phyloP scores from a whole-genome alignment of 2,329 filamentous ascomycete genomes.

The Biscogniauxia mediterranea region DNA sequence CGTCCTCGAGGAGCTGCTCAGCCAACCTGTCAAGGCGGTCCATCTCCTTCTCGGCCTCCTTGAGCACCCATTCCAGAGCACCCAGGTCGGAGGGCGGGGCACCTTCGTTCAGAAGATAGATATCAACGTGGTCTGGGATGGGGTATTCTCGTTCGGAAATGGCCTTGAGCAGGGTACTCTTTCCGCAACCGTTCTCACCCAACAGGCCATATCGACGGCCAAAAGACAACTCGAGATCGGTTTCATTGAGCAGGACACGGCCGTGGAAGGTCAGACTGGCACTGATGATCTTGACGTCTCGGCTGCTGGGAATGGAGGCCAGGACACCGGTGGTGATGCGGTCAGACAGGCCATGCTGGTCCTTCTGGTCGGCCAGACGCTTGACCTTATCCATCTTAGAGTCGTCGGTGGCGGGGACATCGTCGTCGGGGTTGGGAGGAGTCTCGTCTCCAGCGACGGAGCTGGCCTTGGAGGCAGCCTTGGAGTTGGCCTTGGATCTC shows the following conservation, averaged over 20 bases:
- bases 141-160: constrained; percentile 93
- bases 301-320: constrained; percentile 77
- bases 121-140: constrained; percentile 93
- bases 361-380: constrained; percentile 88
- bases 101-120: constrained; percentile 97
- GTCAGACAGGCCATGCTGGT: constrained; percentile 94
- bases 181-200: constrained; percentile 98
- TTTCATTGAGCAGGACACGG: constrained; percentile 91
- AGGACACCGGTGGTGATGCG: constrained; percentile 97
- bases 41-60: constrained; percentile 89
- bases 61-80: constrained; percentile 96
- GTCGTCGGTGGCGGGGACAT: constrained; percentile 66
- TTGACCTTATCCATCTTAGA: constrained; percentile 78
- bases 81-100: constrained; percentile 85
- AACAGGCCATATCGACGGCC: constrained; percentile 91
- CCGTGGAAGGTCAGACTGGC: constrained; percentile 96
- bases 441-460: constrained; percentile 70
- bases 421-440: constrained; percentile 63
- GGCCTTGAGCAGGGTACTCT: constrained; percentile 95
- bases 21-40: constrained; percentile 83
- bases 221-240: constrained; percentile 88
- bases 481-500: constrained; percentile 63
- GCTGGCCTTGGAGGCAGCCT: constrained; percentile 59
- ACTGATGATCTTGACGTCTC: constrained; percentile 96
- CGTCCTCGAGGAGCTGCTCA: constrained; percentile 85